Conservation (phyloP, 345 rosid species). For the Brassica juncea region DNA sequence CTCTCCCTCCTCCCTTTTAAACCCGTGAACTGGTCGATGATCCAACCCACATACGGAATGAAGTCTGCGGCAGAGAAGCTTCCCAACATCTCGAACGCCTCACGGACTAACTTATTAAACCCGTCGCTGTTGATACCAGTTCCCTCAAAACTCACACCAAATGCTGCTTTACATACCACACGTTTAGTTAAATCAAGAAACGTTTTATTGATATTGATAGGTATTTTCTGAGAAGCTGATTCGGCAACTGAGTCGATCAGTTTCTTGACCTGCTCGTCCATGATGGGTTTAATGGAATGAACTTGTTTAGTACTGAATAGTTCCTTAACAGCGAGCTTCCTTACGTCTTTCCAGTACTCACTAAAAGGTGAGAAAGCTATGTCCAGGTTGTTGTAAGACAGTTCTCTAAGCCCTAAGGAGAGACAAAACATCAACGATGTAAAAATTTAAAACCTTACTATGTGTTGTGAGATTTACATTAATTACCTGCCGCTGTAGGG, state of each 20-base stretch:
- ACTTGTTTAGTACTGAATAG: slow-evolving; percentile 9
- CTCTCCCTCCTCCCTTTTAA: background rate
- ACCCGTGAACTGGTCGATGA: background rate
- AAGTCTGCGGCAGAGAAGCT: slow-evolving; percentile 12
- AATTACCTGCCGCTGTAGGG: slow-evolving; percentile 8
- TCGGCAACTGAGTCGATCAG: background rate
- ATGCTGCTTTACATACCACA: background rate
- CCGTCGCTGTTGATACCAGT: background rate
- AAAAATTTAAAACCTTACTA: background rate
- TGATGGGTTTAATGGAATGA: background rate
- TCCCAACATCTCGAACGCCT: slow-evolving; percentile 6
- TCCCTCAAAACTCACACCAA: background rate
- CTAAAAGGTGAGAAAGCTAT: slow-evolving; percentile 9
- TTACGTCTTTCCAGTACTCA: background rate
- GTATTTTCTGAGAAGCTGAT: background rate
- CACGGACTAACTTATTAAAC: background rate
- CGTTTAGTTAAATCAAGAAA: background rate
- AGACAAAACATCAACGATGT: background rate
- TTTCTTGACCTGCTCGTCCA: slow-evolving; percentile 2
- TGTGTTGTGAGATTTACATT: background rate
- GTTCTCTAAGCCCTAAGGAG: background rate
- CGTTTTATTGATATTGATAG: background rate
- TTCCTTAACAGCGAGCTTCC: background rate
- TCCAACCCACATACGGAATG: background rate
- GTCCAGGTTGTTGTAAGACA: slow-evolving; percentile 7